Conservation (phyloP, 2,329 filamentous ascomycete species). For the Periconia digitata region DNA sequence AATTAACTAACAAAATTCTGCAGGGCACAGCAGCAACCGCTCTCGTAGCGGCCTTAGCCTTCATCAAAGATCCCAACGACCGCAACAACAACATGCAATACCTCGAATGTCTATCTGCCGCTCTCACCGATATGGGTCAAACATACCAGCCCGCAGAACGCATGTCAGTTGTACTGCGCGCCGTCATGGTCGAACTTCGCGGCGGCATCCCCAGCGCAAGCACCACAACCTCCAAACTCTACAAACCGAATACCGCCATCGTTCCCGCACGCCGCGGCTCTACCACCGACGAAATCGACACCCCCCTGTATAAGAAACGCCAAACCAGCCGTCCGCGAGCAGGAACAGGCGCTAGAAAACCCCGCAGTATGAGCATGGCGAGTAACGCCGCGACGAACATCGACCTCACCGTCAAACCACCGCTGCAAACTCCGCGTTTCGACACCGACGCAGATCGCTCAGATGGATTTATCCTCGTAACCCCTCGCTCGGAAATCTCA, state of each 20-base stretch:
- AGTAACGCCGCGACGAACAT: conserved; percentile 10
- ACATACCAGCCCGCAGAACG: conserved; percentile 57
- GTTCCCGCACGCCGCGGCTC: conserved; percentile 34
- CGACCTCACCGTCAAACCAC: conserved; percentile 23
- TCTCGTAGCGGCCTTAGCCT: conserved; percentile 52
- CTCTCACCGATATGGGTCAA: conserved; percentile 56
- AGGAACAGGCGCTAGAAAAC: conserved; percentile 16
- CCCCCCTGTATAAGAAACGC: conserved; percentile 32
- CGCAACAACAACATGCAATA: conserved; percentile 50
- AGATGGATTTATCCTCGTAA: conserved; percentile 34
- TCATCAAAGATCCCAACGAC: conserved; percentile 43
- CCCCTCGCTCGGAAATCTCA: conserved; percentile 28
- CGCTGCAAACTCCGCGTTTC: conserved; percentile 8
- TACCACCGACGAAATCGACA: conserved; percentile 20
- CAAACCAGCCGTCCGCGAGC: conserved; percentile 29
- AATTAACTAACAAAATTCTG: conserved; percentile 2
- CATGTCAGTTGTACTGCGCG: conserved; percentile 57
- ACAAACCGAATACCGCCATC: conserved; percentile 28
- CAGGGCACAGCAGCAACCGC: conserved; percentile 58
- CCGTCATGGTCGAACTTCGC: conserved; percentile 54
- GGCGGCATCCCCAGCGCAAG: conserved; percentile 14
- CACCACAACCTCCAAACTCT: conserved; percentile 20
- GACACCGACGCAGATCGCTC: conserved; percentile 19
- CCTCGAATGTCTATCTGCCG: conserved; percentile 56
- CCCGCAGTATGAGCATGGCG: conserved; percentile 23